Base-by-base conservation (phyloP, 179 eudicot genomes). In the Spinacia oleracea region DNA sequence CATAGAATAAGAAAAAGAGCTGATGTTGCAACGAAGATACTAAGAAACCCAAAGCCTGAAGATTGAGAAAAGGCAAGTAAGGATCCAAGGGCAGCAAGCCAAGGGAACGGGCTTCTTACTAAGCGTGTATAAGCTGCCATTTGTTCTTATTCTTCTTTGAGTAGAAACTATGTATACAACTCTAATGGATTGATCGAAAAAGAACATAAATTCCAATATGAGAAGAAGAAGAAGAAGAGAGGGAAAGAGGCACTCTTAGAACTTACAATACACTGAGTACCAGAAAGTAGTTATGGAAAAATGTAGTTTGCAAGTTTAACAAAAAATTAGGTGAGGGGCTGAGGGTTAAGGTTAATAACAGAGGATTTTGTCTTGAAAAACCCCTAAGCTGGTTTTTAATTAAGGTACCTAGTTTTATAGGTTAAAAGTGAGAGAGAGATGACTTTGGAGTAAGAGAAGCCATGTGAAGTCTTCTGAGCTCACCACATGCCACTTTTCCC, bases 391-490 rank as follows among this genome's bases (percentile, higher is more conserved):
- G 66, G 72, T 76, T 83, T 78, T 66, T 78, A 65, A 81, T 66
- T 78, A 65, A 81, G 67, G 56, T 55, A 71, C 72, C 75, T 78
- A 74, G 75, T 76, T 82, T 86, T 84, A 82, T 71, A 83, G 82
- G 80, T 64, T 67, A 16, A 87, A 86, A 84, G 40, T 3, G 73
- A 77, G 40, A 38, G 73, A 77, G 79, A 42, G 64, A 45, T 46
- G 67, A 51, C 97, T 84, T 94, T 88, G 98, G 83, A 82, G 86
- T 75, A 14, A 80, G 97, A 85, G 92, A 87, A 87, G 87, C 84
- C 97, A 92, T 92, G 98, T 92, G 97, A 88, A 76, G 53, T 82
- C 25, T 74, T 88, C 90, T 89, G 85, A 81, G 91, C 89, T 88
- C 83, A 86, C 82, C 98, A 91, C 96, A 83, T 92, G 97, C 85